These are phyloP conservation scores for Rhytidiadelphus loreus DNA, from an alignment of 225 moss, liverwort and hornwort genomes.

Conservation along the genomic window DNA sequence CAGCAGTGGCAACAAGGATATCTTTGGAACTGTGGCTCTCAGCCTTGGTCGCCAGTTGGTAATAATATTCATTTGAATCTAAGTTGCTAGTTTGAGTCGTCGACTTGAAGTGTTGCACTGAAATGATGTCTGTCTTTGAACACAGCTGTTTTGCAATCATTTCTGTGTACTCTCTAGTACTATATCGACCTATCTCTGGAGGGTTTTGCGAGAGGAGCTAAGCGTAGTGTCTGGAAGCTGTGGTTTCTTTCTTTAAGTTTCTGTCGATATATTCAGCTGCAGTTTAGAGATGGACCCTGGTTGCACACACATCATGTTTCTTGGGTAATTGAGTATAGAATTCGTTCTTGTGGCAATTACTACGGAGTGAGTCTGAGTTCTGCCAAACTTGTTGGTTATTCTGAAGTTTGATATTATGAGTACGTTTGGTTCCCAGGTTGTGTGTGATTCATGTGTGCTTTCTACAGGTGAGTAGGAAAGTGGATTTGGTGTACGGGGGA, in stretches of 20 bases:
- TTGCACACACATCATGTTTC: neutral
- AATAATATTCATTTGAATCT: neutral
- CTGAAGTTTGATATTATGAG: neutral
- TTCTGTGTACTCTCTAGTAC: neutral
- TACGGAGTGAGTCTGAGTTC: neutral
- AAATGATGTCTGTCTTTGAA: neutral
- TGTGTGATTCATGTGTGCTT: neutral
- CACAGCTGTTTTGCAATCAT: neutral
- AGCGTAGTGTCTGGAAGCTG: neutral
- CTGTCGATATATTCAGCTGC: neutral
- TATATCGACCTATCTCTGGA: neutral
- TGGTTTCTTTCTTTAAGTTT: neutral
- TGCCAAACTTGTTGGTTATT: neutral
- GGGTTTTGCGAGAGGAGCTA: neutral
- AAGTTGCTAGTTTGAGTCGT: neutral
- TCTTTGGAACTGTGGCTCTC: slow-evolving; percentile 18
- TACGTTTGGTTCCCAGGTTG: neutral
- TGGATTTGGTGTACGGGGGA: slow-evolving; percentile 76
- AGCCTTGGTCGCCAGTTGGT: slow-evolving; percentile 16
- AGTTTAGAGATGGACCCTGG: neutral
- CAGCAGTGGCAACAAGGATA: slow-evolving; percentile 19
- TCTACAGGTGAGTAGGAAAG: slow-evolving; percentile 53
- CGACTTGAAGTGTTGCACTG: neutral
- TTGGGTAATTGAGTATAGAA: neutral
- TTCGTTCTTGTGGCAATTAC: neutral